These are phyloP conservation scores for Coniferiporia weirii DNA, from an alignment of 1,284 basidiomycete species.

Conservation along the genomic window DNA sequence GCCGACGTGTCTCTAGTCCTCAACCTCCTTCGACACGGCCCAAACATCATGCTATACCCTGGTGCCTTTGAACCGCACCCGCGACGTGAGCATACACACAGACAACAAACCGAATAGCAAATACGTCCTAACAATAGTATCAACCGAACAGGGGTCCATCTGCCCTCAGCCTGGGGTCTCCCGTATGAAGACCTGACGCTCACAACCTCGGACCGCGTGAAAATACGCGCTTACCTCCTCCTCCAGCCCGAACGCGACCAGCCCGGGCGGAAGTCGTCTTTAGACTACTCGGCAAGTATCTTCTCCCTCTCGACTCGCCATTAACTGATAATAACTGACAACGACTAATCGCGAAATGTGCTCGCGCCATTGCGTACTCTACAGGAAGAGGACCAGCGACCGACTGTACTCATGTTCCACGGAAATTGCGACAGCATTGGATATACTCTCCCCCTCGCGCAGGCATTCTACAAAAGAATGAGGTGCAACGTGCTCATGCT, in stretches of 20 bases:
- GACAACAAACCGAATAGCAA: not conserved
- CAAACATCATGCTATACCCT: conserved; percentile 18
- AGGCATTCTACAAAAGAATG: conserved; percentile 40
- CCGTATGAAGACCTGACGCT: conserved; percentile 42
- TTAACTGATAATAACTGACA: conserved; percentile 2
- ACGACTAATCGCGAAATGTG: not conserved
- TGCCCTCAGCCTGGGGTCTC: conserved; percentile 25
- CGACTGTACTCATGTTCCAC: conserved; percentile 45
- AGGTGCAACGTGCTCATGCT: conserved; percentile 44
- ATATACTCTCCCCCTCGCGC: conserved; percentile 50
- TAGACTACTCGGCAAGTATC: conserved; percentile 8
- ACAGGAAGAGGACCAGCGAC: conserved; percentile 21
- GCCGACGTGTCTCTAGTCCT: conserved; percentile 6
- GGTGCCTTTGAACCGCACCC: conserved; percentile 17
- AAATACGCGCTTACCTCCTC: conserved; percentile 44
- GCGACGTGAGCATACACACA: conserved; percentile 4
- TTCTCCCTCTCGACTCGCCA: no score
- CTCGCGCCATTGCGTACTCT: not conserved
- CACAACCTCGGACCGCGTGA: conserved; percentile 38
- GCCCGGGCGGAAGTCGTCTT: not conserved
- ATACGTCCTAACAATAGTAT: not conserved
- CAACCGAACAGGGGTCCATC: conserved; percentile 7
- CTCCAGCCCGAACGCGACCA: conserved; percentile 21
- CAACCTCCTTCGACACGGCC: conserved; percentile 14
- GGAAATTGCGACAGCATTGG: conserved; percentile 40